These are phyloP conservation scores for Penicillium coprophilum DNA, from an alignment of 495 filamentous ascomycete genomes.

Conservation along the genomic window DNA sequence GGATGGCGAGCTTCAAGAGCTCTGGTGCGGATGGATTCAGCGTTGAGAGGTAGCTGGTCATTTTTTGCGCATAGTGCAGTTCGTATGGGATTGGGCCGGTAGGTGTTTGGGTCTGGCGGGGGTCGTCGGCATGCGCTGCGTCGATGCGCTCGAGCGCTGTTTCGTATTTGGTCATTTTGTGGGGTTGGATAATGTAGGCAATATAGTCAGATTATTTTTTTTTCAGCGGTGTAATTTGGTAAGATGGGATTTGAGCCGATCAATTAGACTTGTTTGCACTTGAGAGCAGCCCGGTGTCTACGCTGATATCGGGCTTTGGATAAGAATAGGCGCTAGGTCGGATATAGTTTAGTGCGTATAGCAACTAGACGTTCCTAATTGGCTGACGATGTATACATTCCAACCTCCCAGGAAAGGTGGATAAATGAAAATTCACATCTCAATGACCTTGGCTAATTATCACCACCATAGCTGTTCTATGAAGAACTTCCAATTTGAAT, in stretches of 20 bases:
- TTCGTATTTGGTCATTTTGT: conserved; percentile 34
- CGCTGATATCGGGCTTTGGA: conserved; percentile 1
- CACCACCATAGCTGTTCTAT: not conserved
- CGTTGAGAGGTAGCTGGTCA: conserved; percentile 65
- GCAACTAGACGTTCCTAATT: conserved; percentile 1
- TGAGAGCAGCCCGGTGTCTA: not conserved
- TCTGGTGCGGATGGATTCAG: conserved; percentile 58
- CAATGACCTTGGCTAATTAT: not conserved
- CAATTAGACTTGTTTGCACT: not conserved
- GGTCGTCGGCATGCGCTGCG: conserved; percentile 69
- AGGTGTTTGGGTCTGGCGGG: conserved; percentile 40
- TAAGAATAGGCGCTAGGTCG: not conserved
- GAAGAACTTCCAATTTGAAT: not conserved
- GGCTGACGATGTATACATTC: conserved; percentile 1
- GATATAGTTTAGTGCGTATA: not conserved
- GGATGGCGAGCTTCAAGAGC: conserved; percentile 66
- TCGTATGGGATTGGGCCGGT: conserved; percentile 59
- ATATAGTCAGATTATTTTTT: not conserved
- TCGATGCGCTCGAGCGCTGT: conserved; percentile 65
- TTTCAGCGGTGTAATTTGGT: not conserved
- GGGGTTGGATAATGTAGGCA: not conserved
- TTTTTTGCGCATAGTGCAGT: conserved; percentile 74
- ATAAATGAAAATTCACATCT: not conserved
- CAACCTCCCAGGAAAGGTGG: no score
- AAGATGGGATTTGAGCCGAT: not conserved